Percentiles rank a stretch among this genome's conserved stretches.
Evolutionary conservation across 176 grass and related monocot species (phyloP).

Genomic region (Carex pumila): DNA sequence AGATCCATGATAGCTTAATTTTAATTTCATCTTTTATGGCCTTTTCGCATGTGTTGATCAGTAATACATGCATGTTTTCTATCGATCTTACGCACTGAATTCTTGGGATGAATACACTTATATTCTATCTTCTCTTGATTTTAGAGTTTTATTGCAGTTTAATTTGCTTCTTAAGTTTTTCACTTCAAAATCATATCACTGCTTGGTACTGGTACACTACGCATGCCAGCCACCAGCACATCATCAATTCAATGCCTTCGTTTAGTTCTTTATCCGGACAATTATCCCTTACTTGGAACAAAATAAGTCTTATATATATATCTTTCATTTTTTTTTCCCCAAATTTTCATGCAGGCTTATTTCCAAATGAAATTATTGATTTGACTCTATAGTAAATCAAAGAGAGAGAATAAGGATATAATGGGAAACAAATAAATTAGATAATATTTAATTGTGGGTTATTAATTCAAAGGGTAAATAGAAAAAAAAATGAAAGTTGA

Average conservation of each 20-base stretch:
- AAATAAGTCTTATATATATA: neutral
- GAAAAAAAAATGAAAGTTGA: no score
- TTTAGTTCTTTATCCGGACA: neutral
- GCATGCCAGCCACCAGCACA: neutral
- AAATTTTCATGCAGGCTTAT: conserved; percentile 37
- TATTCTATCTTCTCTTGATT: neutral
- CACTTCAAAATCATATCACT: neutral
- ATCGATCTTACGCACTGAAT: neutral
- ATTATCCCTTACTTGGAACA: neutral
- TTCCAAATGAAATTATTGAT: conserved; percentile 39
- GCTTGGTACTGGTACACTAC: neutral
- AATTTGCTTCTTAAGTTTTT: neutral
- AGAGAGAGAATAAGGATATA: no score
- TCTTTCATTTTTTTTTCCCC: neutral
- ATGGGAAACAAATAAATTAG: no score
- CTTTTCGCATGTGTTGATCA: neutral
- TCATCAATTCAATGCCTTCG: neutral
- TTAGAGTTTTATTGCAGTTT: no score
- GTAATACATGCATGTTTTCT: neutral
- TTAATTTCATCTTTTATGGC: neutral
- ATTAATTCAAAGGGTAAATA: no score
- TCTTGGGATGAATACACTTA: neutral
- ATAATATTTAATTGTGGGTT: no score
- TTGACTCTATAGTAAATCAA: no score
- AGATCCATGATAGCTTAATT: no score